Conservation (phyloP, 352 stramenopile genomes). For the Phytophthora sansomeana region DNA sequence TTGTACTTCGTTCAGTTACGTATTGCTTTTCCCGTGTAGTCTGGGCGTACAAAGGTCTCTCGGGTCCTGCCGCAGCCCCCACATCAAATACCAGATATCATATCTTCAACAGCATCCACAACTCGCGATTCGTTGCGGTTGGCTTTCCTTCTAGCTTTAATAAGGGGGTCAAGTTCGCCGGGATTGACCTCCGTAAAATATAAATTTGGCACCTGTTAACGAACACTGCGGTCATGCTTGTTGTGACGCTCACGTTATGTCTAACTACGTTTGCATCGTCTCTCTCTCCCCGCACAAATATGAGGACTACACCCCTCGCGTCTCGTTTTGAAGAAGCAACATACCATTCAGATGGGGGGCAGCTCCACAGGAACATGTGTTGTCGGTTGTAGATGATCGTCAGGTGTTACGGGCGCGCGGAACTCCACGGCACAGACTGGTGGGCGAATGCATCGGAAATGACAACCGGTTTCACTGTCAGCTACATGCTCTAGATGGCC, state of each 20-base stretch:
- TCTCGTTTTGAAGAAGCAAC: not conserved
- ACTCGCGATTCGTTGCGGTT: too few relatives aligned
- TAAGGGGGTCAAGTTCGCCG: constrained; percentile 5
- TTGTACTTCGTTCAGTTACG: too few relatives aligned
- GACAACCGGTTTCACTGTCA: not conserved
- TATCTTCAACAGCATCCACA: too few relatives aligned
- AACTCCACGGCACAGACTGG: not conserved
- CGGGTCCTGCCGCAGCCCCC: too few relatives aligned
- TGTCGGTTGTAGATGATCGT: not conserved
- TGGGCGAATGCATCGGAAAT: not conserved
- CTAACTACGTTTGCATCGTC: too few relatives aligned
- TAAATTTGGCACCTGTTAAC: not conserved
- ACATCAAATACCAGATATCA: too few relatives aligned
- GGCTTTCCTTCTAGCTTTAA: too few relatives aligned
- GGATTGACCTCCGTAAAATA: not conserved
- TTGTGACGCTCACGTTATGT: not conserved
- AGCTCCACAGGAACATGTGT: not conserved
- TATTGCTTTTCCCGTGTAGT: too few relatives aligned
- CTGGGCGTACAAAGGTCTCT: too few relatives aligned
- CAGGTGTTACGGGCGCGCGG: not conserved
- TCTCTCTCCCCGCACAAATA: too few relatives aligned
- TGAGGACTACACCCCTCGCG: not conserved
- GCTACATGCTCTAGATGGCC: not conserved
- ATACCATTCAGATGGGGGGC: not conserved
- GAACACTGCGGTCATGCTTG: not conserved